A percentile compares a stretch with the other conserved stretches of the same genome.
Conservation (phyloP, 805 yeast species). For the Cyberlindnera saturnus region DNA sequence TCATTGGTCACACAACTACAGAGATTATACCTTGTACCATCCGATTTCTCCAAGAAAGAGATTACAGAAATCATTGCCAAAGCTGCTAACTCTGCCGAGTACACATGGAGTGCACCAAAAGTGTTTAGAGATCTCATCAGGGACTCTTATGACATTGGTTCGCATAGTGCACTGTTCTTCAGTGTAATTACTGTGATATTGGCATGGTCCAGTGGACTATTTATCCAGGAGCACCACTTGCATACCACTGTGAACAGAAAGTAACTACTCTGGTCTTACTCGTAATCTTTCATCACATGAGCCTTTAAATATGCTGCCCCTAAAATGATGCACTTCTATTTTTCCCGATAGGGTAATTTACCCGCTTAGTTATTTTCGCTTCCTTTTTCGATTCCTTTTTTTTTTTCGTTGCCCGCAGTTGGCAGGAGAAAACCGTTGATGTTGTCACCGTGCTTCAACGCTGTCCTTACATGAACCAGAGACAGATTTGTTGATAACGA, state of each 20-base stretch:
- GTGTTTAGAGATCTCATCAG: constrained; percentile 34
- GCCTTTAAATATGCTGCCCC: no score
- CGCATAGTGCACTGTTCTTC: constrained; percentile 43
- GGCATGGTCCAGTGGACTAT: constrained; percentile 36
- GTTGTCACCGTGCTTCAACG: neutral
- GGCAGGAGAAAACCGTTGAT: neutral
- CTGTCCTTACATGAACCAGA: neutral
- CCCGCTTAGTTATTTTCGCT: no score
- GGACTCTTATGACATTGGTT: constrained; percentile 42
- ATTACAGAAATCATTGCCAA: constrained; percentile 27
- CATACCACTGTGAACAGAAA: constrained; percentile 40
- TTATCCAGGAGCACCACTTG: constrained; percentile 51
- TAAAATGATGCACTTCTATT: no score
- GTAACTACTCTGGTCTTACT: neutral
- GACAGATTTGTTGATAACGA: no score
- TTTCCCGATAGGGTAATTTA: no score
- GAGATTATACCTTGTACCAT: constrained; percentile 15
- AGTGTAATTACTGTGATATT: constrained; percentile 35
- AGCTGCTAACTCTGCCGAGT: constrained; percentile 48
- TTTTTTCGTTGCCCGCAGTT: no score
- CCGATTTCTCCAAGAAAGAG: constrained; percentile 15
- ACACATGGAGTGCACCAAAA: constrained; percentile 41
- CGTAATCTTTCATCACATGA: no score
- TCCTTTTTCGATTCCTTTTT: no score
- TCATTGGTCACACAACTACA: constrained; percentile 29